These are phyloP conservation scores for Suillus paluster DNA, from an alignment of 768 basidiomycete species.

Conservation along the genomic window DNA sequence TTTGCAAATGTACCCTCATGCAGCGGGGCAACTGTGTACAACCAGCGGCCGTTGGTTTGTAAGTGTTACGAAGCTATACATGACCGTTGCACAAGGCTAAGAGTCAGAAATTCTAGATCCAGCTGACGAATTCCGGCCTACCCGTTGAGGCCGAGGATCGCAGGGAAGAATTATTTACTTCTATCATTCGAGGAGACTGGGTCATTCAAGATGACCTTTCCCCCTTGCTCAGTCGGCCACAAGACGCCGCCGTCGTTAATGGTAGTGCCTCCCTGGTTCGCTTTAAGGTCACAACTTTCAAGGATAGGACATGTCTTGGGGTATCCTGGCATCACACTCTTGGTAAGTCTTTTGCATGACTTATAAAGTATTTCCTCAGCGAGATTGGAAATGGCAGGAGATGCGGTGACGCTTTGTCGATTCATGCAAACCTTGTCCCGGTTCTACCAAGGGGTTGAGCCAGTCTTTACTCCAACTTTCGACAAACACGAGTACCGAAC, in stretches of 20 bases:
- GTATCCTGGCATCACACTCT: conserved; percentile 41
- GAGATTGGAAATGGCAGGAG: conserved; percentile 24
- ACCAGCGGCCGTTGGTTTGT: conserved; percentile 22
- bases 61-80: conserved; percentile 4
- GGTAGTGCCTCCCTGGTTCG: conserved; percentile 24
- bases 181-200: conserved; percentile 28
- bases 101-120: conserved; percentile 20
- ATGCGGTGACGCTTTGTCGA: conserved; percentile 28
- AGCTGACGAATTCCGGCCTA: conserved; percentile 24
- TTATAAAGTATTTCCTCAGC: neutral
- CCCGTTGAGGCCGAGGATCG: conserved; percentile 21
- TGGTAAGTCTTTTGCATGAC: conserved; percentile 20
- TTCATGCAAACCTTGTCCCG: conserved; percentile 36
- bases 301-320: conserved; percentile 31
- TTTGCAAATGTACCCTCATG: conserved; percentile 30
- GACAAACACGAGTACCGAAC: conserved; percentile 24
- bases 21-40: conserved; percentile 25
- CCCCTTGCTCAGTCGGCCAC: conserved; percentile 20
- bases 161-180: conserved; percentile 6
- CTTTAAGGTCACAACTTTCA: conserved; percentile 32
- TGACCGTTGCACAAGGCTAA: neutral
- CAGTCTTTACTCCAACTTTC: conserved; percentile 27
- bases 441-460: conserved; percentile 28
- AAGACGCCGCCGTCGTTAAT: conserved; percentile 21
- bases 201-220: conserved; percentile 30